Base-by-base conservation (phyloP, 352 stramenopile genomes). In the Globisporangium okanoganense region DNA sequence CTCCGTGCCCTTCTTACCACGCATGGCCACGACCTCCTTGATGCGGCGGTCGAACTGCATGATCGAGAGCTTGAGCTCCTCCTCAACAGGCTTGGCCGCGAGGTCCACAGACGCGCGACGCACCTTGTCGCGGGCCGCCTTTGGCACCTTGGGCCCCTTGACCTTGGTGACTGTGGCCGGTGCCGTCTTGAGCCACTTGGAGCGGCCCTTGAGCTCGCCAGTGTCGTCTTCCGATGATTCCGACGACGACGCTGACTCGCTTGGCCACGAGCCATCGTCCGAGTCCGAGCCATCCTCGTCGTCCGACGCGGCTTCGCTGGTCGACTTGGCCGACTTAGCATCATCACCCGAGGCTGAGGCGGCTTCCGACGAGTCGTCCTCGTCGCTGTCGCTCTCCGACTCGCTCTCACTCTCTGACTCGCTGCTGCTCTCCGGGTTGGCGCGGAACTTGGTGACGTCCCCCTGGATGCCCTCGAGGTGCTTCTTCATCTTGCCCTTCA, bases 401-500 rank as follows among this genome's bases (percentile, higher is more conserved):
- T 72, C 59, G 40, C 62, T 66, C 48, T 78, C 71, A 48, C 72
- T 66, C 25, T 69, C 64, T 5, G 70, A 70, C 38, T 80, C 82
- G 3, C 88, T 82, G 62, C 73, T 87, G 31, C 82, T 85, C 45
- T 96, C 74, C 8, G 95, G 95, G 77, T 98, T 90, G 50, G 87
- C 82, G 18, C 90, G 80, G 80, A 98, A 98, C 62, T 92, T 84
- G 57, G 96, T 78, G 60, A 98, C 87, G 50, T 97, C 79, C 36
- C 72, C 72, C 53, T 81, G 73, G 64, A 97, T 96, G n/a, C 79
- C 68, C 63, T 99, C 97, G 59, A 97, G 91, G 73, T 98, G 90
- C 79, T 98, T 98, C 70, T 98, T 97, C 48, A 99, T 69, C 70
- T 94, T 97, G 53, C 98, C 86, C 85, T 99, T 99, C 95, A 99